phyloP scores from a whole-genome alignment of 2,329 filamentous ascomycete species.

The Colletotrichum eremochloae region DNA sequence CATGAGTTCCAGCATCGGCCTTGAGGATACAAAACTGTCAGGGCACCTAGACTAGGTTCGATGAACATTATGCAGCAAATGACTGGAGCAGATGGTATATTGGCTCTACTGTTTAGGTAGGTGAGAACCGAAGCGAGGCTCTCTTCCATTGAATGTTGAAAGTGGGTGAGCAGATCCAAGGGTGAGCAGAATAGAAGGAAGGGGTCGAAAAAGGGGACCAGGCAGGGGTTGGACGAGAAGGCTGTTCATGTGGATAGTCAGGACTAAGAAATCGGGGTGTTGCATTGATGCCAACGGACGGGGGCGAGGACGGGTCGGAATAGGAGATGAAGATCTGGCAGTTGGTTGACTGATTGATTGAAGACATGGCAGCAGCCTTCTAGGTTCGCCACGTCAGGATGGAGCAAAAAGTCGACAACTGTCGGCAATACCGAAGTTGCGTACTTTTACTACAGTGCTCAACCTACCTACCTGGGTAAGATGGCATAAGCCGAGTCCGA shows the following conservation, averaged over 20 bases:
- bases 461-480: too few relatives aligned
- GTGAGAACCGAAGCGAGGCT: conserved; percentile 1
- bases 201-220: conserved; percentile 10
- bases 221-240: background rate
- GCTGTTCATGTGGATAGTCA: conserved; percentile 10
- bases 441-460: background rate
- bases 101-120: background rate
- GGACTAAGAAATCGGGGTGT: conserved; percentile 2
- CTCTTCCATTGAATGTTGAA: background rate
- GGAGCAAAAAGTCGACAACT: background rate
- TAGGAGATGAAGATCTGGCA: background rate
- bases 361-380: background rate
- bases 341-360: background rate
- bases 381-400: background rate
- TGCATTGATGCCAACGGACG: background rate
- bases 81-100: background rate
- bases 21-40: background rate
- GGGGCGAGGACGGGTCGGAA: background rate
- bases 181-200: background rate
- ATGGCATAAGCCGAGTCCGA: background rate
- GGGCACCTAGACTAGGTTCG: background rate
- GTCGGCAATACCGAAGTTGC: background rate
- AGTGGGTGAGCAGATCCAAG: background rate
- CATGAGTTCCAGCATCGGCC: background rate
- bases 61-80: too few relatives aligned